Base-by-base conservation (phyloP, 257 asterid species). In the Knoxia roxburghii region DNA sequence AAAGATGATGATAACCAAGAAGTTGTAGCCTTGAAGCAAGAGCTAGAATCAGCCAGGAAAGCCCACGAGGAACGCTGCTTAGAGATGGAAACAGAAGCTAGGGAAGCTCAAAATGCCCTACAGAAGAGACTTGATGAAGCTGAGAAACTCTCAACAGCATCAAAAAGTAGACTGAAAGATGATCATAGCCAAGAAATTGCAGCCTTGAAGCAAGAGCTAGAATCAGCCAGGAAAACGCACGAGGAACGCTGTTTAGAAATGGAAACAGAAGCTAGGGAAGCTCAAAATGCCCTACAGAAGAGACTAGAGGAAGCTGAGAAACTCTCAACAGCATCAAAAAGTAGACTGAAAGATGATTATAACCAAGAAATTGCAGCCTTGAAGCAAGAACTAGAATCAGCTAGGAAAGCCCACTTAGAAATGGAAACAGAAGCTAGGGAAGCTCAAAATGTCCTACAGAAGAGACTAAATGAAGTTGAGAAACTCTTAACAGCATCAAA, bases 381-480 rank as follows among this genome's bases (percentile, higher is more conserved):
- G 66, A 78, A 73, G 72, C 71, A 72, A 70, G 82, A 79, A 54
- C 75, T 83, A 7, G 85, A 82, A 71, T 60, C 21, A 30, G 76
- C 73, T 20, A 77, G 73, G 73, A 77, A 66, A 75, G 56, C 71
- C 20, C 69, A 70, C 48, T n/a, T n/a, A n/a, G n/a, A n/a, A n/a
- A 72, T 71, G 74, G 77, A 71, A 64, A 68, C 72, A 45, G 85
- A 71, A 73, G 81, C 81, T 29, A 77, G 56, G 76, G 81, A 61
- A 70, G 75, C 73, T 62, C 84, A 86, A 69, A 84, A 80, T 63
- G 84, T 78, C 76, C 80, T 86, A 21, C 92, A 87, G 80, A 75
- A 74, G 43, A 88, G 64, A 74, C 68, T 85, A 73, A 76, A 61
- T 72, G 96, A 84, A 64, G 80, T 77, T 62, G 69, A 60, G 66